Conservation (phyloP, 1,284 basidiomycete species). For the Caloboletus firmus region DNA sequence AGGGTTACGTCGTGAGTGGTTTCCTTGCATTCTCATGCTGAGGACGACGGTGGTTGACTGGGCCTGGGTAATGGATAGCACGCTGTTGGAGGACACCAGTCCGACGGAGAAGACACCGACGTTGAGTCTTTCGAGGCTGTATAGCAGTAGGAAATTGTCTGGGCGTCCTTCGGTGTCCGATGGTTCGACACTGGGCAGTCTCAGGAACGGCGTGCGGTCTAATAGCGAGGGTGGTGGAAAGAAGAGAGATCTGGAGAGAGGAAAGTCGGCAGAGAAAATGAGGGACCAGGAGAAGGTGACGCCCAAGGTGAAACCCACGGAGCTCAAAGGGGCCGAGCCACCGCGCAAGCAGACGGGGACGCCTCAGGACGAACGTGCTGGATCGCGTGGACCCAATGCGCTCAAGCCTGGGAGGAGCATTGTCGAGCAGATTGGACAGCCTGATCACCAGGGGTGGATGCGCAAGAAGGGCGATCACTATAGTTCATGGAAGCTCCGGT, state of each 20-base stretch:
- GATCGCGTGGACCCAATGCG: conserved; percentile 30
- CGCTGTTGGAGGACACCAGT: conserved; percentile 27
- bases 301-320: conserved; percentile 15
- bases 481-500: conserved; percentile 91
- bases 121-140: conserved; percentile 53
- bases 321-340: conserved; percentile 25
- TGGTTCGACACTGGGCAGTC: conserved; percentile 17
- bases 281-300: conserved; percentile 24
- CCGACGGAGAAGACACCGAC: conserved; percentile 38
- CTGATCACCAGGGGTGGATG: conserved; percentile 92
- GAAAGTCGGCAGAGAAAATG: conserved; percentile 24
- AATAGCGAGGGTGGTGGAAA: conserved; percentile 11
- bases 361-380: conserved; percentile 22
- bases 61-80: conserved; percentile 13
- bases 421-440: conserved; percentile 83
- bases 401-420: conserved; percentile 71
- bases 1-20: conserved; percentile 55
- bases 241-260: conserved; percentile 24
- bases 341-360: conserved; percentile 56
- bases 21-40: neutral
- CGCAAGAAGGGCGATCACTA: conserved; percentile 94
- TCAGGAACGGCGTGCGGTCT: conserved; percentile 12
- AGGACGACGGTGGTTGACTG: neutral
- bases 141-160: conserved; percentile 42
- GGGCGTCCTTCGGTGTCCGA: conserved; percentile 42